Percentiles rank a stretch among this genome's conserved stretches.
Evolutionary conservation across 352 stramenopile genomes (phyloP).

Genomic region (Globisporangium paddicum): DNA sequence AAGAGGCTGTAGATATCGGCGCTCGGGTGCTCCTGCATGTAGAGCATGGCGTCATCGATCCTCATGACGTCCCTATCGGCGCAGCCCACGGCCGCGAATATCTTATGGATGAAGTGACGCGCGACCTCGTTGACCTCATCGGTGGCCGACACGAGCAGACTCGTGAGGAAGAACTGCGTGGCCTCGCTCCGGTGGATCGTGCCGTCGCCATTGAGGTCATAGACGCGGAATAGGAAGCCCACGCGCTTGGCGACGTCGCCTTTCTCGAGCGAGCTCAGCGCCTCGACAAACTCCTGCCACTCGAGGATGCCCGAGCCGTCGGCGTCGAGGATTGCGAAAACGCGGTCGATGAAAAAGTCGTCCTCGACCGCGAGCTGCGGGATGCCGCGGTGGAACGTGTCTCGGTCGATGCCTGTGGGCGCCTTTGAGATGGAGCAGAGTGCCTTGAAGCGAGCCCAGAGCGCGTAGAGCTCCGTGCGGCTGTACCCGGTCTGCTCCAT

Average conservation of each 20-base stretch:
- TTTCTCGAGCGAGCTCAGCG: constrained; percentile 62
- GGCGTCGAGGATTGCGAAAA: constrained; percentile 60
- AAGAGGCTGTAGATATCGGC: constrained; percentile 61
- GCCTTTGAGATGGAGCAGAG: constrained; percentile 50
- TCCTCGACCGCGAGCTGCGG: constrained; percentile 63
- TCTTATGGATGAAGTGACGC: constrained; percentile 56
- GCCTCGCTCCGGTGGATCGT: constrained; percentile 57
- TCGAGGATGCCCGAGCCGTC: constrained; percentile 61
- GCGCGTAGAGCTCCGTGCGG: constrained; percentile 52
- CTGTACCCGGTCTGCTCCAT: constrained; percentile 49
- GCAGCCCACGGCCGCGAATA: constrained; percentile 45
- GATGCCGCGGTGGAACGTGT: constrained; percentile 58
- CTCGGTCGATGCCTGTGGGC: constrained; percentile 49
- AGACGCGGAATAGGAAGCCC: constrained; percentile 68
- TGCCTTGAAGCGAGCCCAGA: constrained; percentile 73
- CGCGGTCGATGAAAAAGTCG: constrained; percentile 67
- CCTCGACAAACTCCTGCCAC: constrained; percentile 70
- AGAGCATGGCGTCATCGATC: constrained; percentile 41
- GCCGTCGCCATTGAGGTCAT: constrained; percentile 64
- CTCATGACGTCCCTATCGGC: constrained; percentile 31
- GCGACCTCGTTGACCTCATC: constrained; percentile 48
- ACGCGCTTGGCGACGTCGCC: constrained; percentile 44
- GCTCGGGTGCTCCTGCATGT: constrained; percentile 38
- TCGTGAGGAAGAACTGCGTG: constrained; percentile 57
- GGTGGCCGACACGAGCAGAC: constrained; percentile 34